Percentiles rank a stretch among this genome's conserved stretches.
Conservation (phyloP, 2,329 filamentous ascomycete species). For the Chalara sp. region DNA sequence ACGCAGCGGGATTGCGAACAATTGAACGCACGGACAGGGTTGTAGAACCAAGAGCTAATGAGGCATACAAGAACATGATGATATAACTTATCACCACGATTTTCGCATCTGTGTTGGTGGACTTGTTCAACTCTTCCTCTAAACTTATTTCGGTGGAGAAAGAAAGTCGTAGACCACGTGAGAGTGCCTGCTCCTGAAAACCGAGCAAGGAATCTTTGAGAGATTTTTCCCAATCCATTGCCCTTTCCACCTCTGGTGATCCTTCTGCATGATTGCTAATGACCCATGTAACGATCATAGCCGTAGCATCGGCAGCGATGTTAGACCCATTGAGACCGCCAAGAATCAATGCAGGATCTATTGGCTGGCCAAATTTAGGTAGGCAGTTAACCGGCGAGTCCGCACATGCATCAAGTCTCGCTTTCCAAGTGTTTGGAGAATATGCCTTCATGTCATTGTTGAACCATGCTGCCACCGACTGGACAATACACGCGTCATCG, state of each 20-base stretch:
- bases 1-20: conserved; percentile 72
- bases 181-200: conserved; percentile 72
- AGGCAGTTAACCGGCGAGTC: conserved; percentile 77
- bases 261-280: conserved; percentile 79
- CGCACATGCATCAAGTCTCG: conserved; percentile 66
- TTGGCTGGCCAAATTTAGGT: conserved; percentile 81
- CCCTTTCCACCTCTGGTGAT: conserved; percentile 59
- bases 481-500: conserved; percentile 81
- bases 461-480: conserved; percentile 89
- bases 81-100: conserved; percentile 96
- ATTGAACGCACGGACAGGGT: conserved; percentile 72
- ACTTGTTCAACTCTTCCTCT: conserved; percentile 94
- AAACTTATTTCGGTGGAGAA: conserved; percentile 95
- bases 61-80: conserved; percentile 98
- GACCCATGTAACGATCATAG: conserved; percentile 90
- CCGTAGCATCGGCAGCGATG: conserved; percentile 65
- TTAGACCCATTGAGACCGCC: conserved; percentile 66
- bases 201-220: conserved; percentile 67
- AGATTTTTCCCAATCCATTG: conserved; percentile 84
- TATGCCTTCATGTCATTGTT: conserved; percentile 57
- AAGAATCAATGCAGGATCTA: conserved; percentile 78
- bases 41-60: conserved; percentile 82
- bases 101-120: conserved; percentile 95
- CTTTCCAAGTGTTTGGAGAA: conserved; percentile 62
- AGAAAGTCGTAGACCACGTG: conserved; percentile 76